Evolutionary conservation across 2,329 filamentous ascomycete species (phyloP), one percentile per base, ranked within the genome.

Genomic region (Colletotrichum gigasporum): DNA sequence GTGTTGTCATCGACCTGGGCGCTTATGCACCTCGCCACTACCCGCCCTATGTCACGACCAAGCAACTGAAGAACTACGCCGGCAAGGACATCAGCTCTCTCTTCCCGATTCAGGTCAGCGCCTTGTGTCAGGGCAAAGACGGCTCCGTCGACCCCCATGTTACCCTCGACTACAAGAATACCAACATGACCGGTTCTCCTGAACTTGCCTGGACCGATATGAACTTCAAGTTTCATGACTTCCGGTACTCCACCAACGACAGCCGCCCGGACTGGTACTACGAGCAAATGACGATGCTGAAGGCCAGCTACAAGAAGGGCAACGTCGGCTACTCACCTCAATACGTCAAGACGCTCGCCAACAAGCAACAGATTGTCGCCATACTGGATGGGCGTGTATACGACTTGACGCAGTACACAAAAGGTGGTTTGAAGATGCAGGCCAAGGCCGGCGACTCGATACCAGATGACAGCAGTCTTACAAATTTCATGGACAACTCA

Each of bases 101-200:
- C 10, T 99, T 99, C 80, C 96, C 96, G 0, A 85, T 99, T 1
- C 96, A 99, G 75, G 95, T 99, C 14, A 96, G 91, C 4, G 94
- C 95, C 42, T 85, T 99, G 35, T 99, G 96, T 77, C 87, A 91
- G 64, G 96, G 95, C 63, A 87, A 86, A 30, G 83, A 89, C 68
- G 92, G 91, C 20, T 74, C 72, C 2, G 80, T 89, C 42, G 85
- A 93, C 72, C 85, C 86, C 3, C 85, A 88, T 41, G 92, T 99
- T n/a, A 90, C 91, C 47, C 85, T 99, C 26, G 91, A 95, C 76
- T 98, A 95, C 79, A 89, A 89, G 68, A 87, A 84, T 35, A 88
- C 87, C 66, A 99, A 99, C 76, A 83, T 90, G 57, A 87, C 88
- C 12, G 90, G 90, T 16, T 85, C 87, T 11, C 87, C 89, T 18